phyloP scores from a whole-genome alignment of 805 yeast genomes.

The Hanseniaspora opuntiae region DNA sequence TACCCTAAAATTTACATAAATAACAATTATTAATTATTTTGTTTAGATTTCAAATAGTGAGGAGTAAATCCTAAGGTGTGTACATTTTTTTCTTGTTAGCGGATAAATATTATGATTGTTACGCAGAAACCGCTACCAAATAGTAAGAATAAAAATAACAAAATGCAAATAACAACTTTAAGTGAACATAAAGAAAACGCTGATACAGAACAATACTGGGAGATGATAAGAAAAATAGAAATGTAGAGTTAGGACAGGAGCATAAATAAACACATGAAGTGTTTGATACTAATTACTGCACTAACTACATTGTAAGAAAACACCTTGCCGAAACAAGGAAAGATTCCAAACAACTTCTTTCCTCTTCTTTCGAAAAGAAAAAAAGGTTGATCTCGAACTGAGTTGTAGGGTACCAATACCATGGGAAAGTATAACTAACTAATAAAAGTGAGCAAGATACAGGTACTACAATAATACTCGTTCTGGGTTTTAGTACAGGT shows the following conservation, averaged over 20 bases:
- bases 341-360: slow-evolving; percentile 1
- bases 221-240: not conserved
- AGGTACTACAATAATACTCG: slow-evolving; percentile 15
- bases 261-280: not conserved
- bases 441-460: not conserved
- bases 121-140: too few relatives aligned
- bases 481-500: slow-evolving; percentile 14
- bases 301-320: slow-evolving; percentile 4
- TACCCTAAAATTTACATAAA: too few relatives aligned
- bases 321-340: slow-evolving; percentile 10
- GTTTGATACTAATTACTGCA: not conserved
- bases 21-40: too few relatives aligned
- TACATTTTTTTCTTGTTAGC: too few relatives aligned
- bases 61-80: too few relatives aligned
- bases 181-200: not conserved
- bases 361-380: not conserved
- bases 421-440: not conserved
- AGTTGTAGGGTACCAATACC: slow-evolving; percentile 14
- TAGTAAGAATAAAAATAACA: too few relatives aligned
- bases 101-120: too few relatives aligned
- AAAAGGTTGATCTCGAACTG: slow-evolving; percentile 13
- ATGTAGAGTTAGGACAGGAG: slow-evolving; percentile 1
- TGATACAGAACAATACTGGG: not conserved
- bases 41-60: too few relatives aligned
- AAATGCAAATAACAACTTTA: too few relatives aligned